Evolutionary conservation across 805 yeast genomes (phyloP).

Genomic region (Starmerella stigmatis): DNA sequence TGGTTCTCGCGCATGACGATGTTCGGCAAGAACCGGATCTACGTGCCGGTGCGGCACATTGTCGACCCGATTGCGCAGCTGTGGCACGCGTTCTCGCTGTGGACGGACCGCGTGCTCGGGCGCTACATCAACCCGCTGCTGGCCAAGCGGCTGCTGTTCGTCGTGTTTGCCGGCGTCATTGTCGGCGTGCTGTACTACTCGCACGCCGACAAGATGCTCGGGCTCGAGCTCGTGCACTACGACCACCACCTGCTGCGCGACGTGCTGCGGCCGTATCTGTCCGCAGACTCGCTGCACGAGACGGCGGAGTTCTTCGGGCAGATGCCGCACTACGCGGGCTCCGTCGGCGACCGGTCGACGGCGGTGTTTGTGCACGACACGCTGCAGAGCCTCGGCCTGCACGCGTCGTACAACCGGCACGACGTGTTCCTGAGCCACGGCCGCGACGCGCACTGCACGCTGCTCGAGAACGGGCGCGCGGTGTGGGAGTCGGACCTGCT

Average conservation of each 20-base stretch:
- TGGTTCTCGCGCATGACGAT: slow-evolving; percentile 15
- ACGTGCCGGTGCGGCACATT: slow-evolving; percentile 35
- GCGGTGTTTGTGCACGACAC: slow-evolving; percentile 54
- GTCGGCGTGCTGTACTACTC: slow-evolving; percentile 43
- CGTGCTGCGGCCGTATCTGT: slow-evolving; percentile 45
- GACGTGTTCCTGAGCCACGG: slow-evolving; percentile 61
- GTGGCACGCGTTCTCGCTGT: slow-evolving; percentile 30
- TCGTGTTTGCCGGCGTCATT: slow-evolving; percentile 48
- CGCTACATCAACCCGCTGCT: slow-evolving; percentile 79
- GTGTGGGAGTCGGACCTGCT: slow-evolving; percentile 32
- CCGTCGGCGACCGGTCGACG: slow-evolving; percentile 70
- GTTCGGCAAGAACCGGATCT: slow-evolving; percentile 24
- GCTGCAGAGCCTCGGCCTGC: slow-evolving; percentile 49
- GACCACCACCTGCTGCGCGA: slow-evolving; percentile 45
- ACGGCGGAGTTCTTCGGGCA: slow-evolving; percentile 62
- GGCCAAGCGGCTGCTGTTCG: slow-evolving; percentile 64
- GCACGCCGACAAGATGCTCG: neutral
- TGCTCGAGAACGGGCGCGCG: slow-evolving; percentile 24
- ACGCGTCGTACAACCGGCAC: slow-evolving; percentile 27
- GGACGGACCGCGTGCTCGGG: slow-evolving; percentile 48
- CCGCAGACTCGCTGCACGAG: slow-evolving; percentile 45
- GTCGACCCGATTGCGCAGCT: slow-evolving; percentile 41
- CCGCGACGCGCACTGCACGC: slow-evolving; percentile 29
- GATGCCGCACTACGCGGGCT: slow-evolving; percentile 81
- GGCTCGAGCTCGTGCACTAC: slow-evolving; percentile 40